A percentile compares a stretch with the other conserved stretches of the same genome.
These are phyloP conservation scores for Fusarium nanum DNA, from an alignment of 2,329 filamentous ascomycete genomes.

Conservation along the genomic window DNA sequence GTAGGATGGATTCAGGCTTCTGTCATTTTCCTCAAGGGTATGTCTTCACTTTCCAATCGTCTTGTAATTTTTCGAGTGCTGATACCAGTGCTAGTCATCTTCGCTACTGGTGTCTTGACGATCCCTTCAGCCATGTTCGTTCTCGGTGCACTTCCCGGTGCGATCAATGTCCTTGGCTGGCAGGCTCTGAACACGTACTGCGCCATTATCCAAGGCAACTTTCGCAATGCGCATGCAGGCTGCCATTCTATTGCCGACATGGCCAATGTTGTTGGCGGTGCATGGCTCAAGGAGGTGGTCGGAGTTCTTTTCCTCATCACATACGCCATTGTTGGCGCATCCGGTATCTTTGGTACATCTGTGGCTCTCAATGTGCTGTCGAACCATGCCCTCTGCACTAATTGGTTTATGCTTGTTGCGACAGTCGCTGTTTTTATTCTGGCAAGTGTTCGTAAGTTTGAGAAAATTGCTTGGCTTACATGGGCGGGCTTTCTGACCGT, in stretches of 20 bases:
- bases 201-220: conserved; percentile 55
- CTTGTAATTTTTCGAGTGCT: not conserved
- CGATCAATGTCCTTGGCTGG: conserved; percentile 58
- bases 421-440: conserved; percentile 61
- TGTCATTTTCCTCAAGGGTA: conserved; percentile 60
- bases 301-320: conserved; percentile 68
- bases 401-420: conserved; percentile 66
- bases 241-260: conserved; percentile 58
- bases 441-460: conserved; percentile 59
- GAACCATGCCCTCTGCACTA: conserved; percentile 68
- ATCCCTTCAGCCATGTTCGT: conserved; percentile 58
- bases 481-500: conserved; percentile 65
- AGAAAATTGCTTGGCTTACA: conserved; percentile 63
- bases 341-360: conserved; percentile 69
- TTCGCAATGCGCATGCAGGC: conserved; percentile 53
- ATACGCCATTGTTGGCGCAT: conserved; percentile 66
- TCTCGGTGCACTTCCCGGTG: conserved; percentile 57
- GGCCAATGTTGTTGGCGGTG: conserved; percentile 66
- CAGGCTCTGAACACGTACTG: conserved; percentile 55
- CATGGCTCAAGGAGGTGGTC: conserved; percentile 62
- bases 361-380: conserved; percentile 70
- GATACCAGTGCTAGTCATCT: conserved; percentile 49
- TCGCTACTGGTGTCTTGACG: conserved; percentile 57
- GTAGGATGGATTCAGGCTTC: conserved; percentile 61
- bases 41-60: not conserved